phyloP scores from a whole-genome alignment of 1,284 basidiomycete genomes.

The Puccinia brachypodii region DNA sequence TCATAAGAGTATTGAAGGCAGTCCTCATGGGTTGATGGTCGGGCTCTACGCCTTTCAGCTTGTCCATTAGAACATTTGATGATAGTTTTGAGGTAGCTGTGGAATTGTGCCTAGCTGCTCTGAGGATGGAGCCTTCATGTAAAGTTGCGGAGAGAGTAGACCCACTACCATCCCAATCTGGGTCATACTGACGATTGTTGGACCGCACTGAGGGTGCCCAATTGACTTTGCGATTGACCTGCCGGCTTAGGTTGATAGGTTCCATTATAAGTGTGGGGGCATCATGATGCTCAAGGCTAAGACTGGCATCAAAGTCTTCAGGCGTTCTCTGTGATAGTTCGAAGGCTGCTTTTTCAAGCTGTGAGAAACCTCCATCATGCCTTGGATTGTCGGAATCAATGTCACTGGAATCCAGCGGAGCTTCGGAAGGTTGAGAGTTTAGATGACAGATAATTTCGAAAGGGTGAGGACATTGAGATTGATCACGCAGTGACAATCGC shows the following conservation, averaged over 20 bases:
- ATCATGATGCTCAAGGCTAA: background rate
- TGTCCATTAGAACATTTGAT: background rate
- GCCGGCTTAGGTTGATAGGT: background rate
- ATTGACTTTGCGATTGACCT: constrained; percentile 26
- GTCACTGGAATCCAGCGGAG: background rate
- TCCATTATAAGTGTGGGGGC: background rate
- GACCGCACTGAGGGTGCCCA: constrained; percentile 44
- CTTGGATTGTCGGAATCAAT: background rate
- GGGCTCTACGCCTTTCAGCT: constrained; percentile 21
- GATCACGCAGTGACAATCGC: background rate
- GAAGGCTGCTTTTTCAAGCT: background rate
- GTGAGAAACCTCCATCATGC: background rate
- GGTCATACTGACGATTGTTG: constrained; percentile 9
- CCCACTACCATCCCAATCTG: constrained; percentile 19
- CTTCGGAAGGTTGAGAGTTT: constrained; percentile 11
- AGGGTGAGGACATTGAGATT: constrained; percentile 35
- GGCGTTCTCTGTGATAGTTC: background rate
- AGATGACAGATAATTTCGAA: constrained; percentile 42
- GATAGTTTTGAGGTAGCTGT: constrained; percentile 13
- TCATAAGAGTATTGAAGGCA: constrained; percentile 11
- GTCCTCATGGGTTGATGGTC: constrained; percentile 23
- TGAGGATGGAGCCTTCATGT: constrained; percentile 14
- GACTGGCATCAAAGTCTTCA: background rate
- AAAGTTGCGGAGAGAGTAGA: constrained; percentile 22
- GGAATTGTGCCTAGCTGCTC: background rate